Evolutionary conservation across 1,284 basidiomycete genomes (phyloP).

Genomic region (Ceratobasidium sp.): DNA sequence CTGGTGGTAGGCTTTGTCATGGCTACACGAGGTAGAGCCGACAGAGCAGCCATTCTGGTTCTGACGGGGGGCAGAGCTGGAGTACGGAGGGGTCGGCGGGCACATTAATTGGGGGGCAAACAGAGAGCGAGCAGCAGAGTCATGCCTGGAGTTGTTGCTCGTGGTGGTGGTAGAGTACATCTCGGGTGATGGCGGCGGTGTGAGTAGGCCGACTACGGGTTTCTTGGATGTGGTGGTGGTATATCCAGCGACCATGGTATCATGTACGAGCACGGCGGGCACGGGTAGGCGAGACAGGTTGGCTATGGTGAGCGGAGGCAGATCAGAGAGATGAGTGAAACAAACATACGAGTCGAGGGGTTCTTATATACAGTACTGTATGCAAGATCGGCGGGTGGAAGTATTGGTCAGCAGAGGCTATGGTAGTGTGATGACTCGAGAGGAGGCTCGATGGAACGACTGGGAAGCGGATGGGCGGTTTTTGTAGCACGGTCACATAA

Average conservation of each 20-base stretch:
- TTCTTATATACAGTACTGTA: slow-evolving; percentile 5
- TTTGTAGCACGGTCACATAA: slow-evolving; percentile 19
- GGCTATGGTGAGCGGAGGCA: not conserved
- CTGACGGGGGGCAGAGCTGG: not conserved
- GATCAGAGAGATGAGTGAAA: not conserved
- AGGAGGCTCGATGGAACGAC: not conserved
- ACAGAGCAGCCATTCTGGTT: slow-evolving; percentile 18
- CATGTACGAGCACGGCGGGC: not conserved
- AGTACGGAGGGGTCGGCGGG: not conserved
- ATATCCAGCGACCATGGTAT: not conserved
- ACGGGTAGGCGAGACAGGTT: not conserved
- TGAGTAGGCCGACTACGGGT: not conserved
- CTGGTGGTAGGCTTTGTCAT: slow-evolving; percentile 16
- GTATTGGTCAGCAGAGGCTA: not conserved
- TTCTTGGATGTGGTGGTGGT: not conserved
- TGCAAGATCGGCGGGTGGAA: not conserved
- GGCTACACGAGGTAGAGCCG: slow-evolving; percentile 4
- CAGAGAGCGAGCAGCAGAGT: not conserved
- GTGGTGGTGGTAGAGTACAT: slow-evolving; percentile 9
- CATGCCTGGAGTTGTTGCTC: slow-evolving; percentile 13
- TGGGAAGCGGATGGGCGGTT: slow-evolving; percentile 10
- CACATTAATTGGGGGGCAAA: slow-evolving; percentile 20
- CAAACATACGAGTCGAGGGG: not conserved
- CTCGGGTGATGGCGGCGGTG: slow-evolving; percentile 7
- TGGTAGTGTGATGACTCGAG: slow-evolving; percentile 30